Percentiles rank a stretch among this genome's conserved stretches.
Conservation (phyloP, 192 early-diverging fungal genomes). For the Piromyces sp. region DNA sequence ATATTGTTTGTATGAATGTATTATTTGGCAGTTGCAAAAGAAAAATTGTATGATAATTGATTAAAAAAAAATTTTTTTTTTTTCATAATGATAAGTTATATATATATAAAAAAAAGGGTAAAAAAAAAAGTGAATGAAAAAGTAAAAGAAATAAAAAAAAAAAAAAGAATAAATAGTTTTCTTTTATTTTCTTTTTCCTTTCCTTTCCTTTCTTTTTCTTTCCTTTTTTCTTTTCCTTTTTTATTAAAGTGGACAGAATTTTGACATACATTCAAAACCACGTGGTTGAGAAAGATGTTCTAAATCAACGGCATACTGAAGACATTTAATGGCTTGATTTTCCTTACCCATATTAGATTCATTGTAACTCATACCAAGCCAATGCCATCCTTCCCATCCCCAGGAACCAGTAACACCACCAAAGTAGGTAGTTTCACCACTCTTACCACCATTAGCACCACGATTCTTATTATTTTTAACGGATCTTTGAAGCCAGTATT, state of each 20-base stretch:
- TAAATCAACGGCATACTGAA: not conserved
- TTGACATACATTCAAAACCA: not conserved
- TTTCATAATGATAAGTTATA: too few species aligned
- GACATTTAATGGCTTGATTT: not conserved
- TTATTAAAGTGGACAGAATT: not conserved
- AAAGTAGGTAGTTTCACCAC: slow-evolving; percentile 13
- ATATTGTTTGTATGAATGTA: too few species aligned
- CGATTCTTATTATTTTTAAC: slow-evolving; percentile 17
- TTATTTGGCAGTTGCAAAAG: too few species aligned
- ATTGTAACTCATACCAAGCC: slow-evolving; percentile 6
- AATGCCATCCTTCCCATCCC: slow-evolving; percentile 21
- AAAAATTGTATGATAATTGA: too few species aligned
- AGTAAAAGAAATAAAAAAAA: too few species aligned
- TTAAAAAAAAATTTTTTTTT: too few species aligned
- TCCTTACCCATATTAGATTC: not conserved
- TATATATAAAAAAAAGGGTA: too few species aligned
- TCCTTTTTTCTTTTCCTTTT: too few species aligned
- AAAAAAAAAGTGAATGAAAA: too few species aligned
- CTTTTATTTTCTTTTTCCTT: too few species aligned
- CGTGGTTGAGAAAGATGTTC: not conserved
- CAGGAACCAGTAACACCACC: slow-evolving; percentile 21
- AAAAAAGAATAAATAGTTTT: too few species aligned
- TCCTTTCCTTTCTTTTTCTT: too few species aligned
- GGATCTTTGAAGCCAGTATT: slow-evolving; percentile 19
- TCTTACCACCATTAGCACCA: slow-evolving; percentile 14